These are phyloP conservation scores for Peniophora sp. DNA, from an alignment of 1,284 basidiomycete genomes.

Conservation along the genomic window DNA sequence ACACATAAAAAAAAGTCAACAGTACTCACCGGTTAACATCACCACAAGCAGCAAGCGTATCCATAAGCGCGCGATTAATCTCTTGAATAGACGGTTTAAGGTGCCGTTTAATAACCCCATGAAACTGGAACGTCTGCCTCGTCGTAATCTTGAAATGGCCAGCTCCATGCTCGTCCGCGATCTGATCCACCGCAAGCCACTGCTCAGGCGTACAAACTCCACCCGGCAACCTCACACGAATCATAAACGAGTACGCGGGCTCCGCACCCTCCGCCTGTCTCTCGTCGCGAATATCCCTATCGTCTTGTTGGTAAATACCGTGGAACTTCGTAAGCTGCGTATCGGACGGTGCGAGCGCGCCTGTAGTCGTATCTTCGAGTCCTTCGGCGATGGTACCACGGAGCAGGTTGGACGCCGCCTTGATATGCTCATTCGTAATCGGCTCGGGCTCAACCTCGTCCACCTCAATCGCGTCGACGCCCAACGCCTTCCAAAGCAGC, in stretches of 20 bases:
- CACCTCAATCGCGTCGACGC: constrained; percentile 87
- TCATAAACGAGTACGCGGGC: constrained; percentile 98
- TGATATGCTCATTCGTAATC: constrained; percentile 99
- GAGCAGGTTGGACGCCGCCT: constrained; percentile 91
- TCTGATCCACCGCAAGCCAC: constrained; percentile 94
- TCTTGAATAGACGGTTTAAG: constrained; percentile 95
- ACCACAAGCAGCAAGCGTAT: constrained; percentile 97
- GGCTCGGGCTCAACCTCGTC: constrained; percentile 91
- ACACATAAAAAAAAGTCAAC: too few relatives aligned
- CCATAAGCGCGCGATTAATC: constrained; percentile 88
- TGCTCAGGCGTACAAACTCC: constrained; percentile 90
- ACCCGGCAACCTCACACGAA: constrained; percentile 92
- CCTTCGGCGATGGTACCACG: constrained; percentile 95
- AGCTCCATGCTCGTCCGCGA: constrained; percentile 92
- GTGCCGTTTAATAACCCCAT: constrained; percentile 96
- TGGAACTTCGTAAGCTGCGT: constrained; percentile 98
- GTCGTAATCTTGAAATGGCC: constrained; percentile 98
- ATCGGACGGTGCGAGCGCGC: constrained; percentile 85
- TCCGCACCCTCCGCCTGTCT: constrained; percentile 90
- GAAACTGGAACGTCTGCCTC: constrained; percentile 99
- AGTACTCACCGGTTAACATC: constrained; percentile 83
- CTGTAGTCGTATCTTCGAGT: constrained; percentile 81
- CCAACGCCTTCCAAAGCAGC: constrained; percentile 87
- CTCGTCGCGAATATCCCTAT: constrained; percentile 97
- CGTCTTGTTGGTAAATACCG: constrained; percentile 95